Base-by-base conservation (phyloP, 2,329 filamentous ascomycete genomes). In the Pleurostoma richardsiae region DNA sequence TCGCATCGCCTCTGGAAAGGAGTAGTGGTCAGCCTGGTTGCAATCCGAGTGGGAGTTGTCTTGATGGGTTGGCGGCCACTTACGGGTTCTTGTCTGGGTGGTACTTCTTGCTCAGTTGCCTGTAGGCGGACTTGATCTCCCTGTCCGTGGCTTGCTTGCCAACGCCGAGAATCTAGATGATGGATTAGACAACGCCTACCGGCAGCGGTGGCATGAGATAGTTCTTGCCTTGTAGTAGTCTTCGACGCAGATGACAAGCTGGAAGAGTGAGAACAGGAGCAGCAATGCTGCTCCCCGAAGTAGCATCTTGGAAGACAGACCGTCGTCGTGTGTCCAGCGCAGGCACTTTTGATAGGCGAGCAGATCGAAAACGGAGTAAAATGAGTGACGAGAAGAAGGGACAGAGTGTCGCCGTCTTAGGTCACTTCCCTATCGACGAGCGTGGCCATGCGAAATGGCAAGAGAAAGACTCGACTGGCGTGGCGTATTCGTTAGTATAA, bases 51-150 rank as follows among this genome's bases (percentile, higher is more conserved):
- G 19, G 19, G 19, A 19, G 19, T 19, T 19, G 19, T 19, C 19
- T 19, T 19, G 19, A 19, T 19, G 19, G 19, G 19, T 19, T 19
- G 19, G 46, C 19, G 39, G 5, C 28, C 11, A 72, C 86, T 59
- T 79, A 94, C 86, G 92, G 90, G 59, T 97, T 97, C 79, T 99
- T 99, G 69, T 99, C 94, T 4, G 94, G 94, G 63, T 99, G 94
- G 66, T 80, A 96, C 66, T 95, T 95, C 69, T 97, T 97, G 73
- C 88, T 95, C 8, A 99, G 76, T 50, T 83, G 85, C 50, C 91
- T 83, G 69, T 99, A 99, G 27, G 94, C 91, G 41, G 88, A 87
- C 69, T 99, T 99, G 64, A 99, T 86, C 59, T 97, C 86, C 60
- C 85, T 84, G 45, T 96, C 90, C 41, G 82, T 85, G 11, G 92